Evolutionary conservation across 1,284 basidiomycete species (phyloP), one percentile per base, ranked within the genome.

Genomic region (Meripilus lineatus): DNA sequence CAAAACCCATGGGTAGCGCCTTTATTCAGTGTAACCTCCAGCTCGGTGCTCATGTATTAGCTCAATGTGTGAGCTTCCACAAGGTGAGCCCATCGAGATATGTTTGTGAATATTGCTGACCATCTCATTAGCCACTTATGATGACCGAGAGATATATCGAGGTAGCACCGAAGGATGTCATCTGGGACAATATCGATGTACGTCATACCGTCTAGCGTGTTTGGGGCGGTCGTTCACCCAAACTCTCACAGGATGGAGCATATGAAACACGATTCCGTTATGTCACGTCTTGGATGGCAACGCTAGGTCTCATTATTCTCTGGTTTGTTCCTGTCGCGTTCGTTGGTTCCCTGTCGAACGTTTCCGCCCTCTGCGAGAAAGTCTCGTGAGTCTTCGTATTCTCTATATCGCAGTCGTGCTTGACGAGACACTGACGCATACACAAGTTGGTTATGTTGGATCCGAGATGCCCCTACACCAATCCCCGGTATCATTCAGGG

Each of bases 21-120:
- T 92, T 92, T 64, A 80, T 92, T 50, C 76, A 84, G 41, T 91
- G 89, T 68, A 81, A 88, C 60, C 72, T 82, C 42, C 88, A 90
- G 62, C 78, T 88, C 51, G 87, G 83, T 8, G 84, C 84, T 2
- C 83, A 86, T 60, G 77, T 87, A 50, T 75, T 85, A 17, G 74
- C 72, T 1, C 79, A 82, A 56, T 77, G 74, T 48, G 60, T 82
- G 34, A 70, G 73, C 35, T 74, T 81, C 55, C 76, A 81, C 52
- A 65, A 76, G 57, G 71, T 71, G 49, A 39, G 60, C 42, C n/a
- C 26, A 21, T 18, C 4, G 32, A 23, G 21, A 24, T 13, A 22
- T 15, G 40, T 21, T 13, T 38, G 6, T 28, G 42, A 18, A 40
- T 23, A 42, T 28, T 40, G 37, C 23, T 38, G 38, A 45, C 10